A percentile compares a stretch with the other conserved stretches of the same genome.
Evolutionary conservation across 306 rosid species (phyloP).

Genomic region (Vachellia pachyceras): DNA sequence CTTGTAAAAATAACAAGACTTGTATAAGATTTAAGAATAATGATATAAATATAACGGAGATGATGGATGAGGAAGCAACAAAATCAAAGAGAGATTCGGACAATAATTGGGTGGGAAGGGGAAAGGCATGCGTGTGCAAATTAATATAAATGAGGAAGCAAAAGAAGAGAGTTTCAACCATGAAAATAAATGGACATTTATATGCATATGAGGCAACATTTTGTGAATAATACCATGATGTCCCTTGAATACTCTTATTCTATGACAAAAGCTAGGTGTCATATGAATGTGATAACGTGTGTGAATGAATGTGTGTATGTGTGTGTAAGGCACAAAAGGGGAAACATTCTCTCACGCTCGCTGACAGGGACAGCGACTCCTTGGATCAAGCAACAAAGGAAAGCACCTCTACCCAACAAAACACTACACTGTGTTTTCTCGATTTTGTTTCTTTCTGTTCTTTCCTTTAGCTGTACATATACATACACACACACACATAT

Average conservation of each 20-base stretch:
- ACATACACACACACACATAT: neutral
- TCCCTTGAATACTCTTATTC: neutral
- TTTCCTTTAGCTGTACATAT: neutral
- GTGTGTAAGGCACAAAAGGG: neutral
- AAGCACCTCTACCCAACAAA: neutral
- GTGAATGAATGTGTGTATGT: neutral
- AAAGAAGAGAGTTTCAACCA: neutral
- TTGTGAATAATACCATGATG: neutral
- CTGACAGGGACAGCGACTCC: conserved; percentile 4
- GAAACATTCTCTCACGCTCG: conserved; percentile 9
- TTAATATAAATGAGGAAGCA: neutral
- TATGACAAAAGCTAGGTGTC: no score
- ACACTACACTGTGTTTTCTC: neutral
- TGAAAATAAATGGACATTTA: neutral
- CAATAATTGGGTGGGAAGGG: neutral
- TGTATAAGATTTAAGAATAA: neutral
- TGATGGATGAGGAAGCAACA: neutral
- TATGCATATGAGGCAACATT: no score
- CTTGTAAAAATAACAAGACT: neutral
- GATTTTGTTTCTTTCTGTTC: neutral
- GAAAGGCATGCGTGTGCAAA: conserved; percentile 2
- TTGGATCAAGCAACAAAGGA: conserved; percentile 4
- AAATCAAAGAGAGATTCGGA: neutral
- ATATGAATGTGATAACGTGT: neutral
- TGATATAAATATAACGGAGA: neutral